These are phyloP conservation scores for Phialophora verrucosa DNA, from an alignment of 2,329 filamentous ascomycete genomes.

Conservation along the genomic window DNA sequence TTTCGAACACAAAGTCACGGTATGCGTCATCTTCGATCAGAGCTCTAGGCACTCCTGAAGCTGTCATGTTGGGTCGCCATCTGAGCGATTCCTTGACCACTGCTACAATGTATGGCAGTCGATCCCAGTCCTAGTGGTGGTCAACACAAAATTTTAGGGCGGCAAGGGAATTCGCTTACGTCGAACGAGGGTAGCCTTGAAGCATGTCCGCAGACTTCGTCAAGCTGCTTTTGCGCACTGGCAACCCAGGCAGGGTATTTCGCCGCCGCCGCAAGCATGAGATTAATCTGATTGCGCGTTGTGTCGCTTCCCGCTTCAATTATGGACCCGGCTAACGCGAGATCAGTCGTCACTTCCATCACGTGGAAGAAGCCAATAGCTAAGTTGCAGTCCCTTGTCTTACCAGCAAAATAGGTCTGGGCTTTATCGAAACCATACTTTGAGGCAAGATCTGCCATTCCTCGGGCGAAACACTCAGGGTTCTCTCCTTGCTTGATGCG, in stretches of 20 bases:
- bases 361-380: background rate
- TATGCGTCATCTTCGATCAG: conserved; percentile 40
- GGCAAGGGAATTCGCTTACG: conserved; percentile 14
- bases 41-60: conserved; percentile 46
- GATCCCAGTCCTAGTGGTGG: conserved; percentile 40
- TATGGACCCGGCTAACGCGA: conserved; percentile 13
- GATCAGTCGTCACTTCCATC: background rate
- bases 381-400: background rate
- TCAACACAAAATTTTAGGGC: background rate
- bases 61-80: conserved; percentile 44
- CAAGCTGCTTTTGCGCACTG: conserved; percentile 21
- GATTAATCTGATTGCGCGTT: conserved; percentile 19
- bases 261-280: conserved; percentile 21
- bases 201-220: conserved; percentile 24
- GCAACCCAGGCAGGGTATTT: conserved; percentile 25
- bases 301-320: conserved; percentile 30
- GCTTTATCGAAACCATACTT: conserved; percentile 25
- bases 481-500: conserved; percentile 24
- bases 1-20: conserved; percentile 56
- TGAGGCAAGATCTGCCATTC: conserved; percentile 13
- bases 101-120: conserved; percentile 44
- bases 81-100: conserved; percentile 43
- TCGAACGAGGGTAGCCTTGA: conserved; percentile 15
- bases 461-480: conserved; percentile 23
- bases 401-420: conserved; percentile 24